phyloP scores from a whole-genome alignment of 441 rosid species.

The Bocquillonia castaneifolia region DNA sequence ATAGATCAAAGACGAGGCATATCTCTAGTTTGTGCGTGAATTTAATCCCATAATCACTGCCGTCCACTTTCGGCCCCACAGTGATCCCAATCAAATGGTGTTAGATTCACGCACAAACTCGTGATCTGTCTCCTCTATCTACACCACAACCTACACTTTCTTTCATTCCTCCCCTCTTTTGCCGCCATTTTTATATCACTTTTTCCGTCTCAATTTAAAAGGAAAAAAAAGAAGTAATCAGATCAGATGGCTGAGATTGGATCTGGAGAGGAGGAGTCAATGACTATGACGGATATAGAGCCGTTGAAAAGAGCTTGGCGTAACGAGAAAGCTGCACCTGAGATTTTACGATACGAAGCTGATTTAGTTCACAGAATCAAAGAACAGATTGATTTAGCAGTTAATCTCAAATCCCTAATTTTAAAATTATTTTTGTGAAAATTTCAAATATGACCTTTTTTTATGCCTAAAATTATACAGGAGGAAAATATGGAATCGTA shows the following conservation, averaged over 20 bases:
- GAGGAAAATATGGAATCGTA: constrained; percentile 67
- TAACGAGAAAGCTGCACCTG: constrained; percentile 71
- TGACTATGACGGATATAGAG: constrained; percentile 56
- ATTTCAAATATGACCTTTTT: no score
- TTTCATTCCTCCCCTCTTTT: constrained; percentile 5
- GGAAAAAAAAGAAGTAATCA: not conserved
- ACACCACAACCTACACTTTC: not conserved
- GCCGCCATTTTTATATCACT: constrained; percentile 20
- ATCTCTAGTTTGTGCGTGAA: constrained; percentile 28
- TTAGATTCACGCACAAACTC: constrained; percentile 42
- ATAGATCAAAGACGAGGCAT: constrained; percentile 10
- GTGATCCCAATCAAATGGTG: constrained; percentile 8
- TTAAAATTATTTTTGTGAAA: constrained; percentile 5
- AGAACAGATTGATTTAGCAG: constrained; percentile 57
- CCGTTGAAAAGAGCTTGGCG: constrained; percentile 57
- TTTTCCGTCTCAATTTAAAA: constrained; percentile 21
- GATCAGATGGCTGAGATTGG: constrained; percentile 33
- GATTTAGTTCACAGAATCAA: constrained; percentile 50
- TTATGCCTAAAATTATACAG: no score
- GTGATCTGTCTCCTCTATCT: constrained; percentile 19
- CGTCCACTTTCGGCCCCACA: constrained; percentile 1
- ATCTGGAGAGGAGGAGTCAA: constrained; percentile 33
- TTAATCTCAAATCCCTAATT: constrained; percentile 24
- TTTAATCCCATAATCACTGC: constrained; percentile 26
- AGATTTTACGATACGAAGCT: constrained; percentile 50